Conservation (phyloP, 768 basidiomycete genomes). For the Agrocybe praecox region DNA sequence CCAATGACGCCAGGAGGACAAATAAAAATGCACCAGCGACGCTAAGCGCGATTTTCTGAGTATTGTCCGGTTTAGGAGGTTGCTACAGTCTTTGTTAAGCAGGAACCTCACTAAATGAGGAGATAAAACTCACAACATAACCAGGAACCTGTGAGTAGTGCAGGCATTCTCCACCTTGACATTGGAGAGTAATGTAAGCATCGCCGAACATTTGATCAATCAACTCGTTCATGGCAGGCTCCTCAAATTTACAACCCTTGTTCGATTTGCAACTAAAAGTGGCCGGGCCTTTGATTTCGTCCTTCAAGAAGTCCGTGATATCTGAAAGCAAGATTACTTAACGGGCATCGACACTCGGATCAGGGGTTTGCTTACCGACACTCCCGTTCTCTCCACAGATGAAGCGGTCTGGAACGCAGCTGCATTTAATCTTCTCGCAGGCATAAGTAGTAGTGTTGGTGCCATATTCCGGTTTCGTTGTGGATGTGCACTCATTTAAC, state of each 20-base stretch:
- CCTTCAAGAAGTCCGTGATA: conserved; percentile 89
- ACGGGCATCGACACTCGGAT: not conserved
- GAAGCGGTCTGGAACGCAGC: conserved; percentile 92
- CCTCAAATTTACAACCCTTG: conserved; percentile 85
- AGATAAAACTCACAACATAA: conserved; percentile 18
- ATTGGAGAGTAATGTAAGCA: conserved; percentile 82
- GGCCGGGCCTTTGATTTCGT: conserved; percentile 91
- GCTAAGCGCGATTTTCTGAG: conserved; percentile 81
- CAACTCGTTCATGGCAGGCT: conserved; percentile 95
- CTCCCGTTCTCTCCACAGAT: conserved; percentile 96
- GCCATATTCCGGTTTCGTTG: conserved; percentile 51
- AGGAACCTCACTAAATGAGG: not conserved
- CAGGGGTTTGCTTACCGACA: conserved; percentile 62
- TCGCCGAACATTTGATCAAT: conserved; percentile 96
- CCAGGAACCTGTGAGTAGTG: conserved; percentile 89
- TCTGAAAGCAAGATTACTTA: conserved; percentile 50
- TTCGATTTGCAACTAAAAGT: conserved; percentile 77
- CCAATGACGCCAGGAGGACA: conserved; percentile 69
- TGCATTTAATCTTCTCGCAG: conserved; percentile 86
- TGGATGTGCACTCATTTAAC: conserved; percentile 68
- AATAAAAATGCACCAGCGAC: conserved; percentile 76
- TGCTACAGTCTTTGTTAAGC: conserved; percentile 37
- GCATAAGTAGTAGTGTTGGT: conserved; percentile 73
- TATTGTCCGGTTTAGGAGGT: conserved; percentile 85
- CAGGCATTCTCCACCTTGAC: conserved; percentile 90